Percentiles rank a stretch among this genome's conserved stretches.
Conservation (phyloP, 495 filamentous ascomycete species). For the Hypoxylon fuscum region DNA sequence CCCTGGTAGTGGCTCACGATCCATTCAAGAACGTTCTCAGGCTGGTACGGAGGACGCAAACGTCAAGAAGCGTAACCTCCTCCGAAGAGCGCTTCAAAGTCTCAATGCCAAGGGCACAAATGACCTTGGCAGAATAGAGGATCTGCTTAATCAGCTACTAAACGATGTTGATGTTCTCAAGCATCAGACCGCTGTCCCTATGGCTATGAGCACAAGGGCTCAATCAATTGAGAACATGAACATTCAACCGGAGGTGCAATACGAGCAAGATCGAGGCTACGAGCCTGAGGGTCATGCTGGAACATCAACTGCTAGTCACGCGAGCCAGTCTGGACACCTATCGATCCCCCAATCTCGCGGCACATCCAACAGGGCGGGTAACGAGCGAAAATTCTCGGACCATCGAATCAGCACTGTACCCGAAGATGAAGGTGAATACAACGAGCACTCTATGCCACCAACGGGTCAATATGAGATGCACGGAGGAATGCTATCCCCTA, state of each 20-base stretch:
- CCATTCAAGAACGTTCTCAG: slow-evolving; percentile 61
- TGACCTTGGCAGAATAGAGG: slow-evolving; percentile 91
- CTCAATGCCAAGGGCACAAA: slow-evolving; percentile 85
- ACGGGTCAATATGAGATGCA: slow-evolving; percentile 57
- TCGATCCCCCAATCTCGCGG: slow-evolving; percentile 72
- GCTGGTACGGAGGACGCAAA: slow-evolving; percentile 79
- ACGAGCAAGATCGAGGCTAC: slow-evolving; percentile 72
- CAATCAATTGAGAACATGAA: slow-evolving; percentile 66
- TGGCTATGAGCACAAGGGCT: slow-evolving; percentile 48
- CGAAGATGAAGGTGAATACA: slow-evolving; percentile 78
- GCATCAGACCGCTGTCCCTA: slow-evolving; percentile 58
- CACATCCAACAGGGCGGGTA: slow-evolving; percentile 64
- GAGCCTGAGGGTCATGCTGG: slow-evolving; percentile 86
- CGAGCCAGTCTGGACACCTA: slow-evolving; percentile 79
- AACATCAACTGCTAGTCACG: slow-evolving; percentile 73
- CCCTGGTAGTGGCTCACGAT: slow-evolving; percentile 69
- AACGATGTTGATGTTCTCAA: slow-evolving; percentile 92
- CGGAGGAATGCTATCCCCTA: slow-evolving; percentile 60
- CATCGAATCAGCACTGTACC: slow-evolving; percentile 89
- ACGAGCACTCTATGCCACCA: slow-evolving; percentile 59
- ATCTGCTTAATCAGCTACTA: slow-evolving; percentile 91
- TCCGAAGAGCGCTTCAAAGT: slow-evolving; percentile 89
- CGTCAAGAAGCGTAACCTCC: slow-evolving; percentile 85
- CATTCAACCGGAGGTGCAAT: slow-evolving; percentile 63
- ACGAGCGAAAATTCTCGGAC: slow-evolving; percentile 72